Conservation (phyloP, 1,284 basidiomycete genomes). For the Calocybe gambosa region DNA sequence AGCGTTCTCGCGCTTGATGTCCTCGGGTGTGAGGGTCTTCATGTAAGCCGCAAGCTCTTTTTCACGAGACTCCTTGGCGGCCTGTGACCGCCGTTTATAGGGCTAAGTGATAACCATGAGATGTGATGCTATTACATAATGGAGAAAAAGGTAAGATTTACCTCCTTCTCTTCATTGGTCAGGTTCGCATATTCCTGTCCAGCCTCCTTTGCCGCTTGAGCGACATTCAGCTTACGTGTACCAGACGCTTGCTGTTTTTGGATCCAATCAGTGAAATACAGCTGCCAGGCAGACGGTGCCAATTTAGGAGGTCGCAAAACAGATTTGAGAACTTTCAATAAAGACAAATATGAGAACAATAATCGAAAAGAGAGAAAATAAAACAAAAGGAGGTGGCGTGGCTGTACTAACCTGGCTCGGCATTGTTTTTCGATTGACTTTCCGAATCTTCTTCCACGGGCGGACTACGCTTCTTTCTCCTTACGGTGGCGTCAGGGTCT, state of each 20-base stretch:
- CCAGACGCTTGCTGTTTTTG: constrained; percentile 79
- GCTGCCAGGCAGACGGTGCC: constrained; percentile 93
- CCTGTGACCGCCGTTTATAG: constrained; percentile 77
- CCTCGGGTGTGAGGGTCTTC: constrained; percentile 86
- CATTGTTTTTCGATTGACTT: constrained; percentile 25
- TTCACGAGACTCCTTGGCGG: constrained; percentile 80
- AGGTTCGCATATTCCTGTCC: constrained; percentile 85
- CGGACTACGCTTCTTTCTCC: constrained; percentile 51
- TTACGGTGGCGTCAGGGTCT: constrained; percentile 66
- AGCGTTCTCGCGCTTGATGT: constrained; percentile 90
- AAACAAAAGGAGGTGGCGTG: not conserved
- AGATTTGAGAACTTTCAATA: constrained; percentile 54
- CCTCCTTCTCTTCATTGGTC: constrained; percentile 77
- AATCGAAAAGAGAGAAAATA: constrained; percentile 15
- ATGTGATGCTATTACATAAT: constrained; percentile 21
- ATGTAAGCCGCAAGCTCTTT: constrained; percentile 83
- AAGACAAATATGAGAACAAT: constrained; percentile 18
- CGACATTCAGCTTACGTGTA: constrained; percentile 86
- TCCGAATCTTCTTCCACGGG: constrained; percentile 42
- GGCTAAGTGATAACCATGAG: constrained; percentile 43
- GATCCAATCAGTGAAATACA: constrained; percentile 96
- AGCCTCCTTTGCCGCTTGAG: constrained; percentile 93
- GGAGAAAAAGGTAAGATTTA: constrained; percentile 22
- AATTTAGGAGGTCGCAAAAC: constrained; percentile 84
- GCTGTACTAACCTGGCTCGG: constrained; percentile 32